Evolutionary conservation across 768 basidiomycete genomes (phyloP), one percentile per base, ranked within the genome.

Genomic region (Phanerochaete carnosa): DNA sequence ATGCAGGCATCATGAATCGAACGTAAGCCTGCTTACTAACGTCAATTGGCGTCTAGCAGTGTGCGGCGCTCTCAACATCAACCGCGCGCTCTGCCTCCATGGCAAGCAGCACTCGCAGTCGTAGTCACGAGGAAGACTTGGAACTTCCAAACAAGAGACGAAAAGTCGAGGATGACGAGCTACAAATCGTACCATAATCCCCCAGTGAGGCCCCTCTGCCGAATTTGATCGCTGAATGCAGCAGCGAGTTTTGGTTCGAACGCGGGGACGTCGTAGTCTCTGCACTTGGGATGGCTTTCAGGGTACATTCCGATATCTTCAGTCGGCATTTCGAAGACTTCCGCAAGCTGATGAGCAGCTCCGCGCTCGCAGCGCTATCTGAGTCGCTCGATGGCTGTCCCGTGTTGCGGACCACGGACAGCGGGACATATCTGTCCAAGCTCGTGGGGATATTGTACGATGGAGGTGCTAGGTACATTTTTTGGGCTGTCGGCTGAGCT

Each of bases 181-280:
- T 19, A 19, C 39, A 19, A 9, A 6, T 7, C 16, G 11, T 19
- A 4, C 28, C 23, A 46, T 15, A 15, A 49, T 3, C 39, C 39
- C 8, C 8, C 4, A 19, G 19, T n/a, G n/a, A 25, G 7, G 47
- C 23, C 6, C 9, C 5, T 9, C 47, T 26, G 47, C 5, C n/a
- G n/a, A n/a, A n/a, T n/a, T n/a, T n/a, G 23, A 5, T 19, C 47
- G 47, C 25, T 25, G 25, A 5, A 11, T 37, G 37, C 33, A 29
- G 35, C 28, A 8, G 6, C 5, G 8, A 56, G 33, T 15, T 59
- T 2, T 59, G 58, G 58, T 52, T 59, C 29, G 58, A 59, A 16
- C 51, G 50, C 58, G 58, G 58, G 8, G 50, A 52, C 26, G 50
- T 59, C 23, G 33, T 59, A 7, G 3, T 59, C 3, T 26, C 29